Conservation (phyloP, 345 rosid species). For the Gossypium arboreum region DNA sequence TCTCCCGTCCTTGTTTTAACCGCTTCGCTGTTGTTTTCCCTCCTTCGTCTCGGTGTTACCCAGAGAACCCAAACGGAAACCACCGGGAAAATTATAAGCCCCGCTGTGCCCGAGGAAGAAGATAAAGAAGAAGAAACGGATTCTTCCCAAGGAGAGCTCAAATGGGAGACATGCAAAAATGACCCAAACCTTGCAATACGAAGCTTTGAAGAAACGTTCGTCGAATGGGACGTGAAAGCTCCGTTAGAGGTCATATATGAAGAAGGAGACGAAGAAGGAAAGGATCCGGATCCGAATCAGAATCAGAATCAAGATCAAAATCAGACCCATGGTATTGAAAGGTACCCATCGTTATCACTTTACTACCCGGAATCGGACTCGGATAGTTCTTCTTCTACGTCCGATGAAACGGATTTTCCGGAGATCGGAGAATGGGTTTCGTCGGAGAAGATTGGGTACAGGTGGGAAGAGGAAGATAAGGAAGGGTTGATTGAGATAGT, state of each 20-base stretch:
- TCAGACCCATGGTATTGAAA: conserved; percentile 26
- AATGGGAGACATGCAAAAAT: conserved; percentile 22
- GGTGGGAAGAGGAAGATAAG: conserved; percentile 56
- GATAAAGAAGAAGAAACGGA: conserved; percentile 1
- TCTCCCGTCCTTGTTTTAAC: conserved; percentile 56
- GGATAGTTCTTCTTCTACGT: conserved; percentile 37
- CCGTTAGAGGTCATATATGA: conserved; percentile 84
- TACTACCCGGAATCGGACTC: conserved; percentile 66
- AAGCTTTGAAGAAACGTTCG: conserved; percentile 34
- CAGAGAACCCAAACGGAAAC: conserved; percentile 17
- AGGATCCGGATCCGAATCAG: conserved; percentile 20
- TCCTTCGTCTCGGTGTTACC: conserved; percentile 50
- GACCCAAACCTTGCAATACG: neutral
- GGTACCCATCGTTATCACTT: conserved; percentile 48
- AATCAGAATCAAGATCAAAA: neutral
- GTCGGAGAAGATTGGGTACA: conserved; percentile 31
- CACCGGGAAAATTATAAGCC: neutral
- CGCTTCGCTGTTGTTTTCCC: conserved; percentile 35
- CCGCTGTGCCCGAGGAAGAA: neutral
- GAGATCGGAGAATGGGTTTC: conserved; percentile 33
- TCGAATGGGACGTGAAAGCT: conserved; percentile 74
- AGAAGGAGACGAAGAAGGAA: conserved; percentile 47
- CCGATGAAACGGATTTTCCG: conserved; percentile 29
- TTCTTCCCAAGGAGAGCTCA: conserved; percentile 9
- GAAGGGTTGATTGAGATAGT: conserved; percentile 77